phyloP scores from a whole-genome alignment of 805 yeast genomes.

The Yamadazyma philogaea region DNA sequence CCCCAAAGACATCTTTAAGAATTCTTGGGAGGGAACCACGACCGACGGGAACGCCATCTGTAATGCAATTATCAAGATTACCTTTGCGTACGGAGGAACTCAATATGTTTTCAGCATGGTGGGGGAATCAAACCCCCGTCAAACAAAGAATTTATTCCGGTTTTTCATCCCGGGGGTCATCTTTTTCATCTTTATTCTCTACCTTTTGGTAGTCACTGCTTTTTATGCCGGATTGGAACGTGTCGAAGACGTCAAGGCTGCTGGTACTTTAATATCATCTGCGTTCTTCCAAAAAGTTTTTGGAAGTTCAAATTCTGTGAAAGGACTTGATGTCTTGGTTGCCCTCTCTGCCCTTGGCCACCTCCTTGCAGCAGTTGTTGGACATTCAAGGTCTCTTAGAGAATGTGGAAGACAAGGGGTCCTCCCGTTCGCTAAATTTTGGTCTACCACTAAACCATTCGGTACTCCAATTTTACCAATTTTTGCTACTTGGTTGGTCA shows the following conservation, averaged over 20 bases:
- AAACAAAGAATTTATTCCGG: conserved; percentile 2
- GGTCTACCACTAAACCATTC: conserved; percentile 31
- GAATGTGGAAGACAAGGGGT: conserved; percentile 36
- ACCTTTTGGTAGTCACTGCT: conserved; percentile 32
- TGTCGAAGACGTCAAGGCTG: conserved; percentile 22
- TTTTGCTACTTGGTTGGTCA: conserved; percentile 23
- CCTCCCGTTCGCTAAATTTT: conserved; percentile 25
- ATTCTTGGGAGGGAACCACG: conserved; percentile 41
- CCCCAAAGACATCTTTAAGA: conserved; percentile 31
- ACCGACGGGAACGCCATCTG: conserved; percentile 41
- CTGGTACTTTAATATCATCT: conserved; percentile 25
- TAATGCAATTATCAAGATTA: conserved; percentile 42
- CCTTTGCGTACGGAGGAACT: conserved; percentile 43
- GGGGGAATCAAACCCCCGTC: conserved; percentile 18
- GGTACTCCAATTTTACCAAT: conserved; percentile 30
- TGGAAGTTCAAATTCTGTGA: conserved; percentile 21
- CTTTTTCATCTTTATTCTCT: conserved; percentile 28
- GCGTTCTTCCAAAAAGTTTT: conserved; percentile 30
- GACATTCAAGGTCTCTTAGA: conserved; percentile 30
- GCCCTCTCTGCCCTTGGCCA: conserved; percentile 33
- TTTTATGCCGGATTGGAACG: conserved; percentile 26
- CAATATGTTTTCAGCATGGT: conserved; percentile 38
- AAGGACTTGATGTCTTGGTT: conserved; percentile 24
- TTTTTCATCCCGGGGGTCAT: conserved; percentile 25
- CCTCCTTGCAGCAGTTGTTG: conserved; percentile 25